Conservation (phyloP, 805 yeast genomes). For the Phaffomyces opuntiae region DNA sequence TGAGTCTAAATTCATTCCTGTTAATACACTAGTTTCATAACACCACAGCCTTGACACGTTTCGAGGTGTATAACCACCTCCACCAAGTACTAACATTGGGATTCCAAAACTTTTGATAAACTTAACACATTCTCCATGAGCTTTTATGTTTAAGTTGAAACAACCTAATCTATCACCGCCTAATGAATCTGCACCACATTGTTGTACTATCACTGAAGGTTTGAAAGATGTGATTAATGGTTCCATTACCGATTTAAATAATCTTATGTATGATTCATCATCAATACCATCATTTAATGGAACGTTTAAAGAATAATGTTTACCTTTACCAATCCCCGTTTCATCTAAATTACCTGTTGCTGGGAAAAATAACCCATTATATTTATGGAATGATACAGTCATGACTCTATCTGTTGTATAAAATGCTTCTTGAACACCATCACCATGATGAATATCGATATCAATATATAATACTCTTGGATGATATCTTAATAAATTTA, state of each 20-base stretch:
- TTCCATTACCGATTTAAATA: constrained; percentile 68
- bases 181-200: constrained; percentile 96
- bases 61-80: constrained; percentile 98
- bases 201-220: constrained; percentile 94
- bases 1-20: constrained; percentile 67
- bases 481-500: constrained; percentile 72
- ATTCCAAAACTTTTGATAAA: constrained; percentile 80
- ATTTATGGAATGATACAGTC: constrained; percentile 88
- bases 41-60: constrained; percentile 96
- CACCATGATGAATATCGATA: constrained; percentile 91
- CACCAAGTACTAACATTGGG: constrained; percentile 92
- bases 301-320: constrained; percentile 76
- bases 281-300: constrained; percentile 92
- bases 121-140: constrained; percentile 94
- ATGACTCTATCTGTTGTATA: constrained; percentile 87
- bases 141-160: constrained; percentile 86
- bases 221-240: constrained; percentile 87
- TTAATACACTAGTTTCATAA: constrained; percentile 81
- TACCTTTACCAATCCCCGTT: constrained; percentile 78
- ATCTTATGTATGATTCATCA: constrained; percentile 47
- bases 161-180: constrained; percentile 96
- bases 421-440: constrained; percentile 92
- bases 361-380: constrained; percentile 81
- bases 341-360: constrained; percentile 88
- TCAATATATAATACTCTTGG: constrained; percentile 85